Percentiles rank a stretch among this genome's conserved stretches.
phyloP scores from a whole-genome alignment of 306 rosid species.

The Dicorynia guianensis region DNA sequence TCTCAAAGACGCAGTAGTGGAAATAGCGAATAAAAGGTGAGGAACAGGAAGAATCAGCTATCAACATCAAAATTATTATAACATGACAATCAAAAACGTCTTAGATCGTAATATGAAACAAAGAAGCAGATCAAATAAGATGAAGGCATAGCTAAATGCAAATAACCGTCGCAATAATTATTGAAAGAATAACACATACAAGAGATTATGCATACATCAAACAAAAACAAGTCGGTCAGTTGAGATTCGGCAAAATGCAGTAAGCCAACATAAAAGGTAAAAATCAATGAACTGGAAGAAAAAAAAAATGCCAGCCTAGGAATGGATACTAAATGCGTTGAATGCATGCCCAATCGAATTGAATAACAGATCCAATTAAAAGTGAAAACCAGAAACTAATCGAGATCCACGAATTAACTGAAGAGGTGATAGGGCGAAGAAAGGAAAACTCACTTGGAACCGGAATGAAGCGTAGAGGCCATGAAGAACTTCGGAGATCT shows the following conservation, averaged over 20 bases:
- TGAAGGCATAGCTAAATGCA: not conserved
- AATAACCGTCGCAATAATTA: not conserved
- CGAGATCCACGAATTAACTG: too few relatives aligned
- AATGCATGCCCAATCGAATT: too few relatives aligned
- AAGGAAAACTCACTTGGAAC: conserved; percentile 57
- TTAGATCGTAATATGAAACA: not conserved
- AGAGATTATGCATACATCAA: not conserved
- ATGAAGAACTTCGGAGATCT: conserved; percentile 84
- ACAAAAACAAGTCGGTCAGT: not conserved
- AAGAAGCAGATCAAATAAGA: conserved; percentile 6
- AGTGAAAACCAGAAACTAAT: too few relatives aligned
- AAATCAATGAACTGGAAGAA: not conserved
- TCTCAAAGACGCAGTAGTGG: too few relatives aligned
- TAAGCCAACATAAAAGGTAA: too few relatives aligned
- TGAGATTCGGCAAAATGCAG: too few relatives aligned
- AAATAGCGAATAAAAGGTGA: not conserved
- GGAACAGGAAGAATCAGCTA: not conserved
- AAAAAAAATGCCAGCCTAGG: not conserved
- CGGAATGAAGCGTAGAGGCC: conserved; percentile 88
- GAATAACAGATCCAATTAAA: too few relatives aligned
- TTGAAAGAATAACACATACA: not conserved
- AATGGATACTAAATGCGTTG: not conserved
- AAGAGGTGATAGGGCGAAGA: not conserved
- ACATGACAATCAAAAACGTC: not conserved
- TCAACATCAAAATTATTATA: not conserved